Conservation (phyloP, 1,284 basidiomycete species). For the Leccinum subspadiceum region DNA sequence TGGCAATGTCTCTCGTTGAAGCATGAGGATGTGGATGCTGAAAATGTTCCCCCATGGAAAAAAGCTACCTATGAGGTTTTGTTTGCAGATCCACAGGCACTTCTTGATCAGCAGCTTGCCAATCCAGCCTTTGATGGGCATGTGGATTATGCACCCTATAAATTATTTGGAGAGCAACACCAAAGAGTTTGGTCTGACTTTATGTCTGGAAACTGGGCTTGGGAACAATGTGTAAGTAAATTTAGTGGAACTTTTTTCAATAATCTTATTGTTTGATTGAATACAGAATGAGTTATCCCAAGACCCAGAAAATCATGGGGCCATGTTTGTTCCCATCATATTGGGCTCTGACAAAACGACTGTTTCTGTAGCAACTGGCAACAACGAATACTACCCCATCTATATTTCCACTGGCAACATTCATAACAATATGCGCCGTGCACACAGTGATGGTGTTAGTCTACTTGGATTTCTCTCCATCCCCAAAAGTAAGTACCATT, state of each 20-base stretch:
- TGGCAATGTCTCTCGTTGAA: background rate
- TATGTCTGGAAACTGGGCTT: background rate
- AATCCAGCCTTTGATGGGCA: background rate
- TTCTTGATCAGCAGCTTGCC: background rate
- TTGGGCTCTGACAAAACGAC: slow-evolving; percentile 11
- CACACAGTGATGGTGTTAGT: background rate
- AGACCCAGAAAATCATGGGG: background rate
- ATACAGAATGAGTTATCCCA: background rate
- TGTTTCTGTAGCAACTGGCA: slow-evolving; percentile 1
- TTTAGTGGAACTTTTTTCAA: background rate
- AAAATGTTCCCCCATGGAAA: background rate
- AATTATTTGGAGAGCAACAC: background rate
- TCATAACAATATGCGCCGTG: background rate
- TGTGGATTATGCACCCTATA: background rate
- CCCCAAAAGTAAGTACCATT: background rate
- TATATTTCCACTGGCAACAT: background rate
- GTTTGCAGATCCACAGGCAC: background rate
- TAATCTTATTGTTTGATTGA: background rate
- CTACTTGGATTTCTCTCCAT: background rate
- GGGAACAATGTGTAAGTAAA: background rate
- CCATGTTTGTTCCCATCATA: slow-evolving; percentile 1
- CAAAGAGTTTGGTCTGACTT: background rate
- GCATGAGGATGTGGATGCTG: background rate
- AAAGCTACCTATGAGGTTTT: background rate
- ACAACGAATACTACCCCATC: background rate